These are phyloP conservation scores for Morella rubra DNA, from an alignment of 306 rosid species.

Conservation along the genomic window DNA sequence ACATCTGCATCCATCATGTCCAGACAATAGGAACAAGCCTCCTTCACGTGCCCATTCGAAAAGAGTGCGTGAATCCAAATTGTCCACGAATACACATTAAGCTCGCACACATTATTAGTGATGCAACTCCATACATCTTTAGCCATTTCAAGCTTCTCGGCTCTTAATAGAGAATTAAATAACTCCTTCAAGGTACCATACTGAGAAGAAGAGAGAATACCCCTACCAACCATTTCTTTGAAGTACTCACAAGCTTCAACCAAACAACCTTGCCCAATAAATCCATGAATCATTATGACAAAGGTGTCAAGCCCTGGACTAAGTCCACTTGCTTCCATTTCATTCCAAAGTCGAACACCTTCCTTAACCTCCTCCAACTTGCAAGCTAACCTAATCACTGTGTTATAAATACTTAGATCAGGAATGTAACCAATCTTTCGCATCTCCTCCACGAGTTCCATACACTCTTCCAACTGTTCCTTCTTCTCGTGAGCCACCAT, in stretches of 20 bases:
- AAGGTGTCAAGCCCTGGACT: conserved; percentile 67
- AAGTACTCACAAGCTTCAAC: conserved; percentile 81
- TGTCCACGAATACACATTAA: conserved; percentile 77
- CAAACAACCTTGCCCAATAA: conserved; percentile 59
- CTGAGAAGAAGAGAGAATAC: conserved; percentile 59
- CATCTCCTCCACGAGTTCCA: conserved; percentile 73
- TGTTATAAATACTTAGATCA: conserved; percentile 62
- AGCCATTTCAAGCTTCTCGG: conserved; percentile 77
- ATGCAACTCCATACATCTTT: conserved; percentile 79
- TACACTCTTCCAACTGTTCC: conserved; percentile 79
- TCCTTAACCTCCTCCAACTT: conserved; percentile 74
- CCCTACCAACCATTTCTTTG: conserved; percentile 78
- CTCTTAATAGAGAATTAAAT: conserved; percentile 65
- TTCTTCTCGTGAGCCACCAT: conserved; percentile 82
- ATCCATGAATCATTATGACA: conserved; percentile 80
- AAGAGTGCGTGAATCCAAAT: conserved; percentile 87
- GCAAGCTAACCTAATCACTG: conserved; percentile 70
- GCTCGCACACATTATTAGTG: conserved; percentile 50
- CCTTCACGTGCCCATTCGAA: conserved; percentile 79
- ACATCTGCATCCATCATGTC: conserved; percentile 79
- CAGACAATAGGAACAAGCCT: conserved; percentile 79
- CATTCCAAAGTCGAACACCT: conserved; percentile 72
- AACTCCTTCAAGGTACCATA: conserved; percentile 78
- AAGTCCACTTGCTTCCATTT: conserved; percentile 61
- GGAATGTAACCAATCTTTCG: conserved; percentile 68